phyloP scores from a whole-genome alignment of 768 basidiomycete species.

The Gloeopeniophorella convolvens region DNA sequence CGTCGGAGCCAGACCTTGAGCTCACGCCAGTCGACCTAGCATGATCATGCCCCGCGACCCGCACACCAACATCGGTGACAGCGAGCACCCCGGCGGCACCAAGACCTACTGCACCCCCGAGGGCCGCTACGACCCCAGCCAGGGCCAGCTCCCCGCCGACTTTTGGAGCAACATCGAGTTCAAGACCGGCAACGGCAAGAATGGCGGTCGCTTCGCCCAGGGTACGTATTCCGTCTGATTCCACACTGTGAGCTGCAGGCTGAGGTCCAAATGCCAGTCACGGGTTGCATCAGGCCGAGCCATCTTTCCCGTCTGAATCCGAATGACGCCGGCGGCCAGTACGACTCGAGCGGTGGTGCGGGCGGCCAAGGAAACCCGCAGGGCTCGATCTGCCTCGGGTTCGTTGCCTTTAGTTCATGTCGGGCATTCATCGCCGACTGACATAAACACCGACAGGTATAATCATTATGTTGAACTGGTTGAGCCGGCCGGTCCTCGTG shows the following conservation, averaged over 20 bases:
- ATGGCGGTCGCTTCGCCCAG: slow-evolving; percentile 40
- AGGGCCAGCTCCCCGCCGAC: slow-evolving; percentile 39
- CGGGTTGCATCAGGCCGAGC: slow-evolving; percentile 46
- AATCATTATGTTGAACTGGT: slow-evolving; percentile 56
- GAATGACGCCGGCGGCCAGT: slow-evolving; percentile 47
- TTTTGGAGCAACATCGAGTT: slow-evolving; percentile 49
- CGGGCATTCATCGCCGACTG: neutral
- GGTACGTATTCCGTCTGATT: slow-evolving; percentile 27
- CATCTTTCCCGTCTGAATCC: slow-evolving; percentile 40
- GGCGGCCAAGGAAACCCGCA: slow-evolving; percentile 46
- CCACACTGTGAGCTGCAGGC: neutral
- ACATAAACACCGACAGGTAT: slow-evolving; percentile 30
- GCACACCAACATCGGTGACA: slow-evolving; percentile 50
- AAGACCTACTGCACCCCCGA: slow-evolving; percentile 46
- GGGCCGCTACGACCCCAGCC: slow-evolving; percentile 34
- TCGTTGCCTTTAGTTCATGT: slow-evolving; percentile 15
- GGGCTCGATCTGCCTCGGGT: slow-evolving; percentile 48
- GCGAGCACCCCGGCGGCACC: slow-evolving; percentile 49
- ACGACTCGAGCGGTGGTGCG: slow-evolving; percentile 50
- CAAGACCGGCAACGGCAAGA: slow-evolving; percentile 35
- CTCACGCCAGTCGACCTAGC: neutral
- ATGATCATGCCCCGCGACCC: slow-evolving; percentile 31
- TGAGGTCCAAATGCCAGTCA: slow-evolving; percentile 32
- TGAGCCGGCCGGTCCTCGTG: slow-evolving; percentile 44
- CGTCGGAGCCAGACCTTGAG: slow-evolving; percentile 21